Evolutionary conservation across 2,329 filamentous ascomycete genomes (phyloP).

Genomic region (Aphanocladium album): DNA sequence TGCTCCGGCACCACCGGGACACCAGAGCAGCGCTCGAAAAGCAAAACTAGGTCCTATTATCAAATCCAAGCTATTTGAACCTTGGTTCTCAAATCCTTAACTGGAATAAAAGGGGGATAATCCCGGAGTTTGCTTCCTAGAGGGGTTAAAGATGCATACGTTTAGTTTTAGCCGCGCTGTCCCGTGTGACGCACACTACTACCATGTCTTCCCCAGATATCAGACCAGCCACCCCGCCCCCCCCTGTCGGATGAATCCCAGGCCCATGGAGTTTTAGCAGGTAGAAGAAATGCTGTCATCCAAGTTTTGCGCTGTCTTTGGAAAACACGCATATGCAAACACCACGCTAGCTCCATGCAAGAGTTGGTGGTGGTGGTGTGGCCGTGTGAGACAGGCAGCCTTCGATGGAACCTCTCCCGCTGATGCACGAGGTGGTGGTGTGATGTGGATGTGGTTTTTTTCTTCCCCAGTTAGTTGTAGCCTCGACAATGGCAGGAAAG

Average conservation of each 20-base stretch:
- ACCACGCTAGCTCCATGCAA: not conserved
- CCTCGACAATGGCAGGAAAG: not conserved
- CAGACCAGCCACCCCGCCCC: not conserved
- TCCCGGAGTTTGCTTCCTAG: not conserved
- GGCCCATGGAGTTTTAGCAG: not conserved
- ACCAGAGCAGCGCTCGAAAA: not conserved
- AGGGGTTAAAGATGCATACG: not conserved
- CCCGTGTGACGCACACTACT: not conserved
- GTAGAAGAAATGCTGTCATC: not conserved
- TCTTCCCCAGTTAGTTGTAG: not conserved
- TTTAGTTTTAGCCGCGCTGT: not conserved
- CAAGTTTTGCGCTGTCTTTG: not conserved
- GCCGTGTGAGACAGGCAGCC: slow-evolving; percentile 2
- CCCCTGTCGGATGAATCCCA: not conserved
- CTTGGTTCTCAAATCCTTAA: not conserved
- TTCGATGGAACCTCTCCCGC: not conserved
- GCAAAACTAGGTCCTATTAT: not conserved
- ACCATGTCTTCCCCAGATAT: not conserved
- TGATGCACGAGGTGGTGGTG: not conserved
- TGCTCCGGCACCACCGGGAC: not conserved
- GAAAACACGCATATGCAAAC: too few species aligned
- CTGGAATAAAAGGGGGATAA: not conserved
- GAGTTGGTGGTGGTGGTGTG: not conserved
- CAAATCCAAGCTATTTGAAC: not conserved
- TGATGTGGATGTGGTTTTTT: not conserved